Percentiles rank a stretch among this genome's conserved stretches.
Evolutionary conservation across 2,329 filamentous ascomycete genomes (phyloP).

Genomic region (Exophiala oligosperma): DNA sequence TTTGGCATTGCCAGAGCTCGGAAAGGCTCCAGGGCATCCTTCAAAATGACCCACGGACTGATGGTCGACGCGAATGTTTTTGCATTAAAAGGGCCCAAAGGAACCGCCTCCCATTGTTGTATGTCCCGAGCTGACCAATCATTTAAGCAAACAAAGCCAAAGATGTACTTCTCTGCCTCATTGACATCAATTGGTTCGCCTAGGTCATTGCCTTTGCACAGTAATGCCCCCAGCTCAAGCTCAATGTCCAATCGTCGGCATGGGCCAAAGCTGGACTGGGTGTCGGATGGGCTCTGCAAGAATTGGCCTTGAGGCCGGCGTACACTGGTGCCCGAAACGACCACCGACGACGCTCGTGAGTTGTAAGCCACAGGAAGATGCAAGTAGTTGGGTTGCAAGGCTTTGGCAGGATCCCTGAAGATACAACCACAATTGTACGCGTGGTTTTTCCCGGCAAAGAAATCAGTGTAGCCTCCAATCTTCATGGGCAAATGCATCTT

Average conservation of each 20-base stretch:
- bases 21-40: conserved; percentile 51
- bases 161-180: conserved; percentile 68
- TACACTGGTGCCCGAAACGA: conserved; percentile 62
- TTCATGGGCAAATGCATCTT: conserved; percentile 56
- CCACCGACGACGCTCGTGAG: conserved; percentile 63
- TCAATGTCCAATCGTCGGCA: conserved; percentile 72
- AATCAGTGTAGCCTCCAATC: conserved; percentile 60
- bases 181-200: conserved; percentile 63
- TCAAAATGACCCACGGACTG: conserved; percentile 62
- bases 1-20: conserved; percentile 42
- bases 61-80: conserved; percentile 63
- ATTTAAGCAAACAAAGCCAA: conserved; percentile 78
- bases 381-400: conserved; percentile 8
- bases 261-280: conserved; percentile 35
- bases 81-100: conserved; percentile 61
- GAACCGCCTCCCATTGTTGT: conserved; percentile 30
- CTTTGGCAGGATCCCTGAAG: conserved; percentile 33
- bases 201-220: conserved; percentile 63
- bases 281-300: conserved; percentile 16
- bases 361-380: conserved; percentile 21
- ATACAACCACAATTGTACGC: conserved; percentile 6
- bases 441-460: conserved; percentile 39
- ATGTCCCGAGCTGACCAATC: conserved; percentile 64
- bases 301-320: conserved; percentile 19
- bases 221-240: conserved; percentile 73